Percentiles rank a stretch among this genome's conserved stretches.
phyloP scores from a whole-genome alignment of 768 basidiomycete genomes.

The Serendipita vermifera region DNA sequence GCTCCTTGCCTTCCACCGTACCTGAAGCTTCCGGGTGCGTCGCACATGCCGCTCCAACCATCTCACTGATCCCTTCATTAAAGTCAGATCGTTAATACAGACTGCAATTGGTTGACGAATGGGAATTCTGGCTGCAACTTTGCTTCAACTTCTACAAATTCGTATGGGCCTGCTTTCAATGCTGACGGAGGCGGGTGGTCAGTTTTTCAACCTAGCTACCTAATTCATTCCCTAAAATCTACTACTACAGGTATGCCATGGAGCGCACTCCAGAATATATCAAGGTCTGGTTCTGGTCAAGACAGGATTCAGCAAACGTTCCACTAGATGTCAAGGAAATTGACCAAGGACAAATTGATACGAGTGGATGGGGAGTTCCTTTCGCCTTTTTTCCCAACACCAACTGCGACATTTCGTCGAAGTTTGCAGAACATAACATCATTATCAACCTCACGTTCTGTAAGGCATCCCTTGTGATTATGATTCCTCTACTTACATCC shows the following conservation, averaged over 20 bases:
- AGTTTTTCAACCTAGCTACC: conserved; percentile 15
- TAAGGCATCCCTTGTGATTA: conserved; percentile 21
- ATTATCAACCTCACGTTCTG: conserved; percentile 53
- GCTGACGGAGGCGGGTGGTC: conserved; percentile 49
- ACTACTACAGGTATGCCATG: conserved; percentile 40
- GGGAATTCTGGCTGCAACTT: conserved; percentile 50
- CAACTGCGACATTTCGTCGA: conserved; percentile 40
- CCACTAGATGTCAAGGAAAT: conserved; percentile 31
- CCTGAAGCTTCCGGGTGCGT: too few relatives aligned
- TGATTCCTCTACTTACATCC: not conserved
- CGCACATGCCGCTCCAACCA: too few relatives aligned
- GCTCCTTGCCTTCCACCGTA: conserved; percentile 27
- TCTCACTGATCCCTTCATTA: too few relatives aligned
- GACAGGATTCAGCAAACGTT: conserved; percentile 28
- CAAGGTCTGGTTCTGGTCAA: conserved; percentile 60
- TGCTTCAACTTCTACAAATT: conserved; percentile 27
- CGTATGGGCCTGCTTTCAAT: conserved; percentile 49
- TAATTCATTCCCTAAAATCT: too few relatives aligned
- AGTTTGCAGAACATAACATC: conserved; percentile 41
- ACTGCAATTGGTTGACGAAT: conserved; percentile 38
- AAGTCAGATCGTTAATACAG: too few relatives aligned
- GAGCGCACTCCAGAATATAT: conserved; percentile 45
- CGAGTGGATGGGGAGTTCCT: conserved; percentile 41
- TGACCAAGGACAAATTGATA: conserved; percentile 33
- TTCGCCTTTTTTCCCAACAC: conserved; percentile 40